Conservation (phyloP, 2,329 filamentous ascomycete genomes). For the Aspergillus quadrilineatus region DNA sequence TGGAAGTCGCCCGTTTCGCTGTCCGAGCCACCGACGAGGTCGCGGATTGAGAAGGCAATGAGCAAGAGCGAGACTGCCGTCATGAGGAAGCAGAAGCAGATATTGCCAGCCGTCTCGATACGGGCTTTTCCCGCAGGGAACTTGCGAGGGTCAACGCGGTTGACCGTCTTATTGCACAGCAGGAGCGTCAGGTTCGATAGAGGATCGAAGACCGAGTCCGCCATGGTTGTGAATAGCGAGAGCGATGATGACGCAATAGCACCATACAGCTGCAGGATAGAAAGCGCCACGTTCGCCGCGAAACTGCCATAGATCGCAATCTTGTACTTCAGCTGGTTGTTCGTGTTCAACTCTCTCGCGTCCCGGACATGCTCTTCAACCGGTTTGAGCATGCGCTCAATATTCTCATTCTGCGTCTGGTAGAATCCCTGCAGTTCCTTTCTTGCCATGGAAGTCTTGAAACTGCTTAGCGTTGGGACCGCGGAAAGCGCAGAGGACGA, state of each 20-base stretch:
- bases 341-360: slow-evolving; percentile 74
- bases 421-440: slow-evolving; percentile 72
- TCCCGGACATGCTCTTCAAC: slow-evolving; percentile 87
- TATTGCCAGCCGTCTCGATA: slow-evolving; percentile 93
- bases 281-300: slow-evolving; percentile 74
- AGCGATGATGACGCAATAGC: slow-evolving; percentile 85
- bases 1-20: slow-evolving; percentile 66
- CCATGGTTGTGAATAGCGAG: slow-evolving; percentile 96
- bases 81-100: slow-evolving; percentile 96
- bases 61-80: slow-evolving; percentile 86
- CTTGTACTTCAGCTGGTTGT: slow-evolving; percentile 68
- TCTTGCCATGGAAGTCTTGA: slow-evolving; percentile 10
- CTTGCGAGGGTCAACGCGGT: slow-evolving; percentile 76
- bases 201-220: slow-evolving; percentile 91
- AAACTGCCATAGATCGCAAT: slow-evolving; percentile 68
- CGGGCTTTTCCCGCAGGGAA: slow-evolving; percentile 92
- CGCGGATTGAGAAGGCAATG: slow-evolving; percentile 78
- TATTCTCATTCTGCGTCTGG: slow-evolving; percentile 86
- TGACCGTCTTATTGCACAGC: slow-evolving; percentile 81
- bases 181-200: slow-evolving; percentile 85
- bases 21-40: slow-evolving; percentile 56
- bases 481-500: slow-evolving; percentile 43
- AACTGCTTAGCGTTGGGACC: slow-evolving; percentile 16
- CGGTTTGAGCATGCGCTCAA: slow-evolving; percentile 84
- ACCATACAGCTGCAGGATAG: slow-evolving; percentile 81